These are phyloP conservation scores for Amaranthus tricolor DNA, from an alignment of 179 eudicot genomes.

Conservation along the genomic window DNA sequence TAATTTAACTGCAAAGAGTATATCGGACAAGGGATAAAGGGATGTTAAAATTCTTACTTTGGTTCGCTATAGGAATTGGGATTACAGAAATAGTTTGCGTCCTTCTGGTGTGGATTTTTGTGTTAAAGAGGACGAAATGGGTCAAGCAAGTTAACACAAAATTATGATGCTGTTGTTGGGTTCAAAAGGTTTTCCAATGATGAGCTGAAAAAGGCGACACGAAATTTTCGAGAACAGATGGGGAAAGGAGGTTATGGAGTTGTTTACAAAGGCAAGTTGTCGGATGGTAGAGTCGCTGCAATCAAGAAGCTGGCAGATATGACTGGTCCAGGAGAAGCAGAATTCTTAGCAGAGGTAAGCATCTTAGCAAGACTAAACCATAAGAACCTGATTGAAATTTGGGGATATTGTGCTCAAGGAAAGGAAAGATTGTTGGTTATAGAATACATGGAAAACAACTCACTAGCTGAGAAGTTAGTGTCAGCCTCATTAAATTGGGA, in stretches of 20 bases:
- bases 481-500: constrained; percentile 17
- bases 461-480: constrained; percentile 16
- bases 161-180: constrained; percentile 12
- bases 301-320: constrained; percentile 21
- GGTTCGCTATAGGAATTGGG: constrained; percentile 19
- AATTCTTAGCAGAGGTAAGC: constrained; percentile 31
- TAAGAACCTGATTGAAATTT: constrained; percentile 26
- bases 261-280: constrained; percentile 21
- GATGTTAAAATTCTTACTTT: constrained; percentile 11
- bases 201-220: constrained; percentile 21
- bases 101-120: background rate
- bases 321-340: constrained; percentile 24
- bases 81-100: constrained; percentile 3
- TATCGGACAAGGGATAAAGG: background rate
- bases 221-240: constrained; percentile 18
- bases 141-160: background rate
- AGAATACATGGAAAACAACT: constrained; percentile 22
- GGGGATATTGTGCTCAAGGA: constrained; percentile 25
- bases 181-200: constrained; percentile 19
- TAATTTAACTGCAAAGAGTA: background rate
- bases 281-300: constrained; percentile 21
- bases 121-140: background rate
- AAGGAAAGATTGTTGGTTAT: constrained; percentile 26
- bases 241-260: constrained; percentile 29
- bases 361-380: constrained; percentile 31